A percentile compares a stretch with the other conserved stretches of the same genome.
Evolutionary conservation across 2,329 filamentous ascomycete species (phyloP).

Genomic region (Xylariaceae sp.): DNA sequence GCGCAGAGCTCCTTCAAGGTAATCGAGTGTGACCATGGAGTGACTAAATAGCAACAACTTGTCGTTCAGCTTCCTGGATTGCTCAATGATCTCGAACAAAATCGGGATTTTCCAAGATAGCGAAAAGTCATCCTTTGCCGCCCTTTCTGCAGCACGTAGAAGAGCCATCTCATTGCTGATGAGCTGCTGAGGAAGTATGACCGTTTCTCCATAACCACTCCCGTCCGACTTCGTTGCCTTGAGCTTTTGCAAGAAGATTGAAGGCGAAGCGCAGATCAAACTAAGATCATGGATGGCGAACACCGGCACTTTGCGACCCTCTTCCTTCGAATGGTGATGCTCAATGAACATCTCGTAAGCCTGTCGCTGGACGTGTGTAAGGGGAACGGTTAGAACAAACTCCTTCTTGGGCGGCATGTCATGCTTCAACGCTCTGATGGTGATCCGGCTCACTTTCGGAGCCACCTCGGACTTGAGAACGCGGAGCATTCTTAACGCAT

Average conservation of each 20-base stretch:
- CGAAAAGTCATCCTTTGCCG: slow-evolving; percentile 40
- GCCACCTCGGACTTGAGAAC: slow-evolving; percentile 66
- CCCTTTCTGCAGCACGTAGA: slow-evolving; percentile 30
- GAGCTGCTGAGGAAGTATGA: slow-evolving; percentile 29
- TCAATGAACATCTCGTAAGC: slow-evolving; percentile 53
- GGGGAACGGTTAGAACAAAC: slow-evolving; percentile 69
- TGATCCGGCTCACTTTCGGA: slow-evolving; percentile 73
- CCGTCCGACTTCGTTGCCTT: slow-evolving; percentile 15
- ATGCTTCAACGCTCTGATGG: slow-evolving; percentile 58
- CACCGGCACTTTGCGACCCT: slow-evolving; percentile 17
- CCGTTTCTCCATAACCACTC: slow-evolving; percentile 10
- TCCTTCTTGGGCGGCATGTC: slow-evolving; percentile 72
- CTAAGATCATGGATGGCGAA: slow-evolving; percentile 40
- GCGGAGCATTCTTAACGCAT: slow-evolving; percentile 60
- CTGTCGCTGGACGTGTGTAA: slow-evolving; percentile 59
- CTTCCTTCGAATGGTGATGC: slow-evolving; percentile 14
- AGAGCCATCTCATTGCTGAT: slow-evolving; percentile 32
- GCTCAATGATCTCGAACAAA: slow-evolving; percentile 63
- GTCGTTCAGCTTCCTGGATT: slow-evolving; percentile 57
- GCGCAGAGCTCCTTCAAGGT: slow-evolving; percentile 55
- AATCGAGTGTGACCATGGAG: slow-evolving; percentile 63
- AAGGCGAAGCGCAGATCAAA: slow-evolving; percentile 50
- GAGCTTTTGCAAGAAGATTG: slow-evolving; percentile 40
- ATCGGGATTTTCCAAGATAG: slow-evolving; percentile 65
- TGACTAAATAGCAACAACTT: slow-evolving; percentile 80